phyloP scores from a whole-genome alignment of 108 stramenopile genomes.

The Cyclotella atomus region DNA sequence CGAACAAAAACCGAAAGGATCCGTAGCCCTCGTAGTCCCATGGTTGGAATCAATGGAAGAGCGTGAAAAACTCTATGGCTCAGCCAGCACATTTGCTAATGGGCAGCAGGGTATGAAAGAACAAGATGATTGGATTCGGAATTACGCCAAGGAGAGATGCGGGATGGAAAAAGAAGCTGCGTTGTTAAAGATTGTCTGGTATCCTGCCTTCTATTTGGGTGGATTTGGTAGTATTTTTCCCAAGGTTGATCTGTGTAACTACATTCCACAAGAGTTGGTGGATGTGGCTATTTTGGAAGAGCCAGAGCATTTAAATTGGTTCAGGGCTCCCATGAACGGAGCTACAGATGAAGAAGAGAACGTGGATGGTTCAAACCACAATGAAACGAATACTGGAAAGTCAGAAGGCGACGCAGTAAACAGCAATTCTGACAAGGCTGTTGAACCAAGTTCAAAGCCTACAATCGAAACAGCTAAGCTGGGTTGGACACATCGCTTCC shows the following conservation, averaged over 20 bases:
- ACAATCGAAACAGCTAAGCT: conserved; percentile 45
- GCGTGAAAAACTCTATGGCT: conserved; percentile 40
- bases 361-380: neutral
- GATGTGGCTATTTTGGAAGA: conserved; percentile 93
- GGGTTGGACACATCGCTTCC: conserved; percentile 88
- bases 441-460: neutral
- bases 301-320: conserved; percentile 97
- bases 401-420: conserved; percentile 5
- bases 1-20: conserved; percentile 6
- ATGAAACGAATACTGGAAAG: neutral
- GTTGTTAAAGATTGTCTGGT: conserved; percentile 68
- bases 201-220: conserved; percentile 72
- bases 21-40: conserved; percentile 56
- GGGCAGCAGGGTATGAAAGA: conserved; percentile 37
- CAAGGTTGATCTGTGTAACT: conserved; percentile 74
- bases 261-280: conserved; percentile 80
- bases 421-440: neutral
- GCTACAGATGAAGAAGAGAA: neutral
- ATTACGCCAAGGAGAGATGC: conserved; percentile 37
- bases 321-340: conserved; percentile 43
- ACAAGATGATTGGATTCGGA: conserved; percentile 44
- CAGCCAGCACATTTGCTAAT: conserved; percentile 16
- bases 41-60: conserved; percentile 55
- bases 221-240: conserved; percentile 84
- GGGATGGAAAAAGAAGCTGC: conserved; percentile 46